Evolutionary conservation across 768 basidiomycete species (phyloP), one percentile per base, ranked within the genome.

Genomic region (Suillus cothurnatus): DNA sequence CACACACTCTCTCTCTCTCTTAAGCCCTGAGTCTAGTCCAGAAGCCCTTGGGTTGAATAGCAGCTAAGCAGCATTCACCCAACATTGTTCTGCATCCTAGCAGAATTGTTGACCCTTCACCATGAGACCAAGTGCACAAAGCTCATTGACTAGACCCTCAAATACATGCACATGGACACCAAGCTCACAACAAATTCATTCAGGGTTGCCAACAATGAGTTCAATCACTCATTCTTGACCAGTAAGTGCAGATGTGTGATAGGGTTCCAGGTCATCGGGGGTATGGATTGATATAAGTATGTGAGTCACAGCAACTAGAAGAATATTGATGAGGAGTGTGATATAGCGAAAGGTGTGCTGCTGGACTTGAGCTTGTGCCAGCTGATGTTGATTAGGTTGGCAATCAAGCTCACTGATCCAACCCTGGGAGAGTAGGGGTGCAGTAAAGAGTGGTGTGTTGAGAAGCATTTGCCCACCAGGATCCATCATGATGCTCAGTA

Each of bases 131-230:
- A 38, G 31, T 6, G 12, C n/a, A 38, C 6, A 3, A 41, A 60
- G 58, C 23, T 32, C n/a, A 1, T 60, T 41, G 36, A 60, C 23
- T 21, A 60, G 58, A 14, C 43, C 23, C 15, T 34, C 17, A 60
- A 60, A 60, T 19, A 39, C 38, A 19, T 60, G 8, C 4, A 9
- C 23, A 26, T 26, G 58, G 1, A 73, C 56, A 1, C 72, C 67
- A 3, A 72, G 68, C 38, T 69, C 69, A 61, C 61, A 65, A 36
- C 55, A 9, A 12, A 73, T 71, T 17, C 31, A 45, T 12, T 70
- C 61, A 9, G 61, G 69, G 61, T 72, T 66, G 3, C 72, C 68
- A 62, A 67, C n/a, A 17, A 72, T 64, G 12, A 73, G 61, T 58
- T 73, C 66, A 15, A 60, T 61, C 6, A 61, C 19, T 41, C 60